Percentiles rank a stretch among this genome's conserved stretches.
Evolutionary conservation across 164 flowering plant species (phyloP).

Genomic region (Berberis thunbergii): DNA sequence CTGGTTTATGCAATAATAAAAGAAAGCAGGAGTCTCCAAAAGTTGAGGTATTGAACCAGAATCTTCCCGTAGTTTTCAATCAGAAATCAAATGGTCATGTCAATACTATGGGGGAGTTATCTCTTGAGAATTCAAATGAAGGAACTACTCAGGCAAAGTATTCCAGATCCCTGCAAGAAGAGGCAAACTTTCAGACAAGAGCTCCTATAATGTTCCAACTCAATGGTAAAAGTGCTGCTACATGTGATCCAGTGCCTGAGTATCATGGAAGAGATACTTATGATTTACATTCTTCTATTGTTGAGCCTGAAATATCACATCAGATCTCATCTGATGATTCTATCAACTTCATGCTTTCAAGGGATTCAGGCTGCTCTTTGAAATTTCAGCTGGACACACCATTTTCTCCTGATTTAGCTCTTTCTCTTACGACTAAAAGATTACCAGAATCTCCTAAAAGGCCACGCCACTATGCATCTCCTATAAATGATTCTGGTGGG

Average conservation of each 20-base stretch:
- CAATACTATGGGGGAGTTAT: constrained; percentile 6
- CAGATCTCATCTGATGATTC: constrained; percentile 1
- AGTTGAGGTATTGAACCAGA: constrained; percentile 2
- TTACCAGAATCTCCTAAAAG: constrained; percentile 19
- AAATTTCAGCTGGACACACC: no score
- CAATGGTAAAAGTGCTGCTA: constrained; percentile 3
- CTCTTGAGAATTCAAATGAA: constrained; percentile 13
- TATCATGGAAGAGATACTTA: constrained; percentile 4
- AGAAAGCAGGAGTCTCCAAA: not conserved
- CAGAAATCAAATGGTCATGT: constrained; percentile 2
- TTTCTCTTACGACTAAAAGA: constrained; percentile 10
- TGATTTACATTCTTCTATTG: constrained; percentile 3
- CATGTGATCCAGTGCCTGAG: not conserved
- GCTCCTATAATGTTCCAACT: not conserved
- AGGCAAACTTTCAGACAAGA: not conserved
- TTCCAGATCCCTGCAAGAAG: constrained; percentile 2
- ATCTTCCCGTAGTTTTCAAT: constrained; percentile 1
- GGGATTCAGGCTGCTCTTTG: not conserved
- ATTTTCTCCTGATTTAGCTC: constrained; percentile 3
- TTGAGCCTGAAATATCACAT: not conserved
- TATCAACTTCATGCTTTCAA: constrained; percentile 2
- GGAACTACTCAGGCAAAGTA: constrained; percentile 1
- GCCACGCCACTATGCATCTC: constrained; percentile 5
- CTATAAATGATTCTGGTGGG: constrained; percentile 4
- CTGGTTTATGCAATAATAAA: constrained; percentile 2